Evolutionary conservation across 495 filamentous ascomycete species (phyloP), one percentile per base, ranked within the genome.

Genomic region (Hypoxylon intermedium): DNA sequence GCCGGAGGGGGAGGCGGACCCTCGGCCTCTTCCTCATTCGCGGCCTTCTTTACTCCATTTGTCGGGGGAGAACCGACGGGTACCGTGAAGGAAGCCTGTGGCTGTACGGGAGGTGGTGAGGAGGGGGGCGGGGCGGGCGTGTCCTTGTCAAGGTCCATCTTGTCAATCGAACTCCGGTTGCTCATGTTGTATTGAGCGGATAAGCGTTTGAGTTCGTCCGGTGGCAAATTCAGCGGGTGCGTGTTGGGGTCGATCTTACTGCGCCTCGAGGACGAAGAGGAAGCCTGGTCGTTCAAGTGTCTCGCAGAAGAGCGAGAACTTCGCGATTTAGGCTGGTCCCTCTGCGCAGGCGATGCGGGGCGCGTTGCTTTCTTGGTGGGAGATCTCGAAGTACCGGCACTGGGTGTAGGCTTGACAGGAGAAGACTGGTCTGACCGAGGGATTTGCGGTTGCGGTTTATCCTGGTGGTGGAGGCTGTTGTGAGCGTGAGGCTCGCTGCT

Each of bases 1-100:
- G 91, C 92, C 45, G 92, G 92, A 49, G 91, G 92, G 44, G 92
- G 92, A 50, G 92, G 92, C 16, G 92, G 92, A 34, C 83, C 88
- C 47, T 75, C 74, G 4, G 77, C 72, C 19, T 73, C 73, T 18
- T 71, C 73, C 12, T 71, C 65, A 37, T 52, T 46, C 36, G 55
- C 36, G 49, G 54, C 74, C 68, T 66, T 57, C 74, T 79, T 42
- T 46, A 70, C 43, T 59, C 73, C 57, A 66, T 74, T 57, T 36
- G 74, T 15, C 55, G 71, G 37, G 3, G 52, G 69, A 47, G 52
- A 61, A 28, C 33, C 72, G 60, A 71, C 63, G 9, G 68, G 68
- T 5, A 71, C 58, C 4, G 68, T 64, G 30, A 71, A 71, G 24
- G 68, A 69, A 23, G 68, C 83, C 77, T 66, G 72, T 42, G 42